Evolutionary conservation across 2,329 filamentous ascomycete species (phyloP), one percentile per base, ranked within the genome.

Genomic region (Xylaria sp.): DNA sequence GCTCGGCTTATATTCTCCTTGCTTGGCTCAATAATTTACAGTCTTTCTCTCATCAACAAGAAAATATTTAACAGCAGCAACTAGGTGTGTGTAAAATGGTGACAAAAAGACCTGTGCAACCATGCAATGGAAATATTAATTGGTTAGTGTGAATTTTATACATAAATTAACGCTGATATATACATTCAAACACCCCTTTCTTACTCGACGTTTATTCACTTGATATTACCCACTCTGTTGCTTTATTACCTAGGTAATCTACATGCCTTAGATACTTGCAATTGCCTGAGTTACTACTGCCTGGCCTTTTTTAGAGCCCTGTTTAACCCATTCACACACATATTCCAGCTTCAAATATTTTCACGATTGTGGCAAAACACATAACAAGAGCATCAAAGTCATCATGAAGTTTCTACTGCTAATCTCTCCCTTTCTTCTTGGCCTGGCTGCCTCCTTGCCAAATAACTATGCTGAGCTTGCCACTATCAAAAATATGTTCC

Each of bases 401-500:
- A 58, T 23, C 43, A 64, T 58, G 62, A 50, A 50, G 30, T 45
- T 50, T 36, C 23, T 34, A 12, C 39, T 41, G 3, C 53, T 58
- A n/a, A 25, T 59, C 10, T 45, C 59, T 1, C 25, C 56, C 32
- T 41, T 36, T 23, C 10, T 58, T 18, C 41, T 64, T 9, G 53
- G 32, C 20, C 41, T 52, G 1, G 43, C 45, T 23, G 36, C 45
- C 45, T 15, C 53, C n/a, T 58, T 36, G 5, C 62, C 53, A 15
- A 20, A 41, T n/a, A 32, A 48, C 6, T 34, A 48, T 18, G 32
- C 45, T 34, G 52, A 64, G 41, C 46, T 64, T 25, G 43, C 13
- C 18, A 41, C 28, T 23, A 9, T 52, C 23, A 64, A 64, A 28
- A 56, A 50, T 25, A 43, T 59, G n/a, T 50, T 64, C 30, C 34